Percentiles rank a stretch among this genome's conserved stretches.
These are phyloP conservation scores for Tylopilus cervinicoccineus DNA, from an alignment of 768 basidiomycete genomes.

Conservation along the genomic window DNA sequence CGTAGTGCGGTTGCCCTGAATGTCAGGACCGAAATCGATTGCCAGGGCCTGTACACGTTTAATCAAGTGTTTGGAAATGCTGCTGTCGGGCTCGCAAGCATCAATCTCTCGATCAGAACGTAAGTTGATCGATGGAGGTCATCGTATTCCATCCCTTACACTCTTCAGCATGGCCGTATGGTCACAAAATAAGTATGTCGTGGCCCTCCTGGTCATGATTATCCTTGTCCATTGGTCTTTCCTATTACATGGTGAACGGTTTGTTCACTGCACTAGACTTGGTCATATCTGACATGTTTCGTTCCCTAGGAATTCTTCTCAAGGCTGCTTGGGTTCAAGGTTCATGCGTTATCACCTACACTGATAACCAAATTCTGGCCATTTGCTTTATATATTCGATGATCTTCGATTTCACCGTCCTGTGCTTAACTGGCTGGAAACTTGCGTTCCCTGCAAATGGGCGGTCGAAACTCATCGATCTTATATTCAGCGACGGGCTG, in stretches of 20 bases:
- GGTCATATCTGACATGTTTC: background rate
- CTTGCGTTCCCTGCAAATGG: constrained; percentile 45
- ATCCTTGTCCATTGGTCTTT: constrained; percentile 73
- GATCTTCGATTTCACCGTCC: constrained; percentile 63
- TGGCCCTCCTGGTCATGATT: constrained; percentile 46
- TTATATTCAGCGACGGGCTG: constrained; percentile 70
- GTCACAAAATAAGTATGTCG: constrained; percentile 53
- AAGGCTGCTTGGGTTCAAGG: constrained; percentile 51
- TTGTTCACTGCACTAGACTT: background rate
- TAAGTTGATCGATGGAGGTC: constrained; percentile 30
- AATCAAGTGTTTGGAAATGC: constrained; percentile 64
- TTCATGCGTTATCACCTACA: constrained; percentile 57
- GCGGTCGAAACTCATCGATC: constrained; percentile 52
- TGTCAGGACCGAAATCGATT: constrained; percentile 55
- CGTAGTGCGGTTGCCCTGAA: constrained; percentile 54
- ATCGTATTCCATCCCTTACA: background rate
- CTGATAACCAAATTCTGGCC: constrained; percentile 57
- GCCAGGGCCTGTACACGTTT: constrained; percentile 67
- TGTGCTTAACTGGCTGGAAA: constrained; percentile 59
- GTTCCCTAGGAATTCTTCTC: constrained; percentile 47
- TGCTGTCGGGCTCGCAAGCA: constrained; percentile 64
- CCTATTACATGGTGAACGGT: constrained; percentile 52
- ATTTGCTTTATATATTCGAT: constrained; percentile 71
- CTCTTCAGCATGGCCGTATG: constrained; percentile 62
- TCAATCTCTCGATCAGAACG: constrained; percentile 69